Evolutionary conservation across 108 stramenopile genomes (phyloP).

Genomic region (Nitzschia palea): DNA sequence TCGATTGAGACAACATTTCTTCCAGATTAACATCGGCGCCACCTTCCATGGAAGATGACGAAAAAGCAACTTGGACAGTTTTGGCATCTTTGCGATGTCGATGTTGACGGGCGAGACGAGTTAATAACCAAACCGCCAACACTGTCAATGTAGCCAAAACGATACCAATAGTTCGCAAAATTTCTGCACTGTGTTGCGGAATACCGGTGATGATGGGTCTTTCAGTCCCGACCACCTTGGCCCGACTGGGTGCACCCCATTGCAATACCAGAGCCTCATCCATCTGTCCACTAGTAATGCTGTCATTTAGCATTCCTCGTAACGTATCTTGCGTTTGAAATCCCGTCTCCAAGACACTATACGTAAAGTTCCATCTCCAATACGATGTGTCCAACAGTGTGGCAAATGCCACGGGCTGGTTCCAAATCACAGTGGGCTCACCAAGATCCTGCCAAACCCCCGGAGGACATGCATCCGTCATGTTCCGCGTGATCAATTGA

Average conservation of each 20-base stretch:
- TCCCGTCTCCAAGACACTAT: not conserved
- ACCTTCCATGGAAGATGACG: not conserved
- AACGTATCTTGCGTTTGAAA: not conserved
- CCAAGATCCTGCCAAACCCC: not conserved
- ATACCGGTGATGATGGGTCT: not conserved
- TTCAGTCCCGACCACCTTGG: constrained; percentile 1
- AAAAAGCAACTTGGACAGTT: not conserved
- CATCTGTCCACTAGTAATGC: not conserved
- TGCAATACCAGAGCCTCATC: not conserved
- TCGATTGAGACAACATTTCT: not conserved
- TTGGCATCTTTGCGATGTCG: not conserved
- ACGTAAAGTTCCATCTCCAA: constrained; percentile 5
- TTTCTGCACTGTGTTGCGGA: not conserved
- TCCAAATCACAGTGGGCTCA: not conserved
- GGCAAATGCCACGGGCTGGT: not conserved
- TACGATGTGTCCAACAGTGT: not conserved
- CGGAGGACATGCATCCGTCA: not conserved
- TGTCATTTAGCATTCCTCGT: not conserved
- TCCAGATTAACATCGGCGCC: too few relatives aligned
- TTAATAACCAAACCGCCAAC: not conserved
- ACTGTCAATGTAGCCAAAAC: not conserved
- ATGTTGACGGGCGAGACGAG: not conserved
- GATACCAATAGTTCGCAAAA: not conserved
- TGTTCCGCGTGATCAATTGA: not conserved
- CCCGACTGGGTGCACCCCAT: not conserved